A percentile compares a stretch with the other conserved stretches of the same genome.
Evolutionary conservation across 345 rosid genomes (phyloP).

Genomic region (Hevea brasiliensis): DNA sequence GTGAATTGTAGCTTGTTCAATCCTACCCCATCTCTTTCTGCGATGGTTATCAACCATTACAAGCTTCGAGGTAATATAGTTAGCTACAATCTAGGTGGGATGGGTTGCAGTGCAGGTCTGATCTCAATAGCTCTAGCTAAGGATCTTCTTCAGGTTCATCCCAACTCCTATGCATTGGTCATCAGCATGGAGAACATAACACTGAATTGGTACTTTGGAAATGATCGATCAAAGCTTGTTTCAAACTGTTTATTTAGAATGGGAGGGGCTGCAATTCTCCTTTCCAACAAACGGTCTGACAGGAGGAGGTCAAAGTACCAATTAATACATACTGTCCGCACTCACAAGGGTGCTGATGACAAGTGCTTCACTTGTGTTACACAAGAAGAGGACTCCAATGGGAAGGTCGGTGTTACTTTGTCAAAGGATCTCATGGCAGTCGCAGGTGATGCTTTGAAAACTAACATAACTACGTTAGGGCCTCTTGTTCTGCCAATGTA

Average conservation of each 20-base stretch:
- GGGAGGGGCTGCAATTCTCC: conserved; percentile 28
- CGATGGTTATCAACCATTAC: conserved; percentile 26
- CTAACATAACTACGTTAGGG: conserved; percentile 61
- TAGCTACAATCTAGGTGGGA: conserved; percentile 24
- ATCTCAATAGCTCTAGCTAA: conserved; percentile 24
- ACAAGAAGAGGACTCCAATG: conserved; percentile 50
- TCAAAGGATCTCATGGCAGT: conserved; percentile 58
- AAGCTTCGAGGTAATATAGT: conserved; percentile 28
- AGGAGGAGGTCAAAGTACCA: conserved; percentile 45
- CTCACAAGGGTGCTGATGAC: conserved; percentile 59
- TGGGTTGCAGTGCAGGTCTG: conserved; percentile 29
- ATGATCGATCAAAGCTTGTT: conserved; percentile 26
- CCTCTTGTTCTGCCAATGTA: conserved; percentile 65
- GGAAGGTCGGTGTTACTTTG: conserved; percentile 45
- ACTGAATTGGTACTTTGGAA: conserved; percentile 26
- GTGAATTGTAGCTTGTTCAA: conserved; percentile 27
- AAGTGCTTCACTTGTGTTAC: conserved; percentile 47
- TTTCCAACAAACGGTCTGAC: conserved; percentile 22
- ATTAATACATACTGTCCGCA: conserved; percentile 53
- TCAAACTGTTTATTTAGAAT: conserved; percentile 24
- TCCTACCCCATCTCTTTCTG: conserved; percentile 26
- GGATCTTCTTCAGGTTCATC: conserved; percentile 28
- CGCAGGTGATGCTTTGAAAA: conserved; percentile 65
- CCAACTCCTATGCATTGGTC: conserved; percentile 21
- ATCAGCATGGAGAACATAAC: conserved; percentile 30